Evolutionary conservation across 73 alveolate genomes (phyloP).

Genomic region (Halteria grandinella): DNA sequence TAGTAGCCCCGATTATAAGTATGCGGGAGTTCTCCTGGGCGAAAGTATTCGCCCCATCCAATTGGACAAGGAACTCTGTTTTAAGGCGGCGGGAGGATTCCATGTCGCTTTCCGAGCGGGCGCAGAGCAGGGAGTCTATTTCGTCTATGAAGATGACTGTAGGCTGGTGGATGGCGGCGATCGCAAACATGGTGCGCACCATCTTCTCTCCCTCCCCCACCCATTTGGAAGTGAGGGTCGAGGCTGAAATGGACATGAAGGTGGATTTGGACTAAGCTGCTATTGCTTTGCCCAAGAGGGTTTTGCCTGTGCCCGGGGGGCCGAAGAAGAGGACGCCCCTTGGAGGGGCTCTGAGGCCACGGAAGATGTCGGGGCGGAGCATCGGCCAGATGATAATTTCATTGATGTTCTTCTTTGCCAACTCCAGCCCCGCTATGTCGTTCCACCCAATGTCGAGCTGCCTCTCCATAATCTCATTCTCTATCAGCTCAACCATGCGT

Average conservation of each 20-base stretch:
- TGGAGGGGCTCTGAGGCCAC: slow-evolving; percentile 98
- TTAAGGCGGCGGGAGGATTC: slow-evolving; percentile 97
- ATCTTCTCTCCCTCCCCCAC: slow-evolving; percentile 99
- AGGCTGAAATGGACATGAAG: slow-evolving; percentile 95
- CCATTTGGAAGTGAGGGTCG: slow-evolving; percentile 98
- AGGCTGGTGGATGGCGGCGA: slow-evolving; percentile 93
- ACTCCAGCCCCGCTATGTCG: slow-evolving; percentile 97
- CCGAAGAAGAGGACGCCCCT: slow-evolving; percentile 95
- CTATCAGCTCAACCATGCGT: slow-evolving; percentile 90
- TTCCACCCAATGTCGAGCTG: slow-evolving; percentile 91
- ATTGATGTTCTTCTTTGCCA: slow-evolving; percentile 91
- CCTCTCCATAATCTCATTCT: slow-evolving; percentile 92
- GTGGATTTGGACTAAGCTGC: slow-evolving; percentile 97
- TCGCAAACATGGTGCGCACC: slow-evolving; percentile 92
- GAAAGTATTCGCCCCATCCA: slow-evolving; percentile 69
- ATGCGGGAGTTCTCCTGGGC: slow-evolving; percentile 53
- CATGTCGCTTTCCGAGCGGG: slow-evolving; percentile 94
- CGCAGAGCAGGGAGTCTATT: slow-evolving; percentile 94
- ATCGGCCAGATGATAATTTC: slow-evolving; percentile 97
- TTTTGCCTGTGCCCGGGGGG: slow-evolving; percentile 99
- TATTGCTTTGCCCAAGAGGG: slow-evolving; percentile 98
- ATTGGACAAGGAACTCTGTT: slow-evolving; percentile 97
- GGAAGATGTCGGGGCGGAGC: slow-evolving; percentile 97
- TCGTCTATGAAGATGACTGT: slow-evolving; percentile 98
- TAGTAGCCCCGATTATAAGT: slow-evolving; percentile 75